Evolutionary conservation across 768 basidiomycete species (phyloP), one percentile per base, ranked within the genome.

Genomic region (Myochromella boudieri): DNA sequence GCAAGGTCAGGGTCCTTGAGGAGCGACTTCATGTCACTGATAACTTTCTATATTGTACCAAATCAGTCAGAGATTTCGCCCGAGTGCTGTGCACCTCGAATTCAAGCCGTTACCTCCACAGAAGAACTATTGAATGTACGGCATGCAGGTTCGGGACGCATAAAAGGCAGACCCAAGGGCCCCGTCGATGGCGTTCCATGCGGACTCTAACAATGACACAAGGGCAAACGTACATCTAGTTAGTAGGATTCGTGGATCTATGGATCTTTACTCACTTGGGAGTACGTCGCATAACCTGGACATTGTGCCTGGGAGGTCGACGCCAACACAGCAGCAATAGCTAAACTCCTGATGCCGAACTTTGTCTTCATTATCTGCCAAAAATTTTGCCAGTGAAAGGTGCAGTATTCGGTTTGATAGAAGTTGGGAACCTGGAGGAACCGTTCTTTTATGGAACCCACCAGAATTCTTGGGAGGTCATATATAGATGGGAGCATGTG

Each of bases 1-100:
- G 87, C 88, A 42, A 91, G 53, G 56, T 91, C 88, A 0, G 87
- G 84, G 58, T 91, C 85, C 60, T 82, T 88, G 46, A 91, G 67
- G 36, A 83, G 73, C 14, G 68, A 60, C 33, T 78, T 88, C 84
- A 88, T 85, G 61, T 90, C 84, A n/a, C 52, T 55, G 24, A 90
- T 84, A 22, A 89, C 85, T 74, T 79, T 74, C 87, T 89, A 51
- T 3, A 38, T 29, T 33, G 27, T 44, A 5, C n/a, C 39, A n/a
- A 14, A 34, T n/a, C 6, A n/a, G 5, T 34, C 33, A 34, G 14
- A 12, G 28, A 29, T n/a, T n/a, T n/a, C 14, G 18, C 6, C 5
- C 14, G 18, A 34, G 18, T 17, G 36, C 48, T 20, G 29, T 46
- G 12, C 20, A 27, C 15, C 31, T 12, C 15, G 51, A 26, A 32